Conservation (phyloP, 2,329 filamentous ascomycete genomes). For the Chaetomium olivaceum region DNA sequence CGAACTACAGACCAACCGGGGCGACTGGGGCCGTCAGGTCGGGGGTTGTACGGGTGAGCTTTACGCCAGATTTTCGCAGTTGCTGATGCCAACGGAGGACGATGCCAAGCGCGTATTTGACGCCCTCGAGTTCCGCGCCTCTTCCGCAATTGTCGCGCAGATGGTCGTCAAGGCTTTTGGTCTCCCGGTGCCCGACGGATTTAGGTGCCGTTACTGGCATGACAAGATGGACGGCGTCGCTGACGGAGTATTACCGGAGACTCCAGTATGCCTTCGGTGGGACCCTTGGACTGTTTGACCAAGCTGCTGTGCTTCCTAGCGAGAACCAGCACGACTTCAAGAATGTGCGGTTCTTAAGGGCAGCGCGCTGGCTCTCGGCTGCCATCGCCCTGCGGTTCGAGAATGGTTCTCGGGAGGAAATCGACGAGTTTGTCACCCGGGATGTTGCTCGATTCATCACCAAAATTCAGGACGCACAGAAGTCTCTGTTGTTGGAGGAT, state of each 20-base stretch:
- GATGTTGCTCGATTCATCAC: conserved; percentile 20
- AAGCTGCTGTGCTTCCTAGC: conserved; percentile 24
- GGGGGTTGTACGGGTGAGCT: conserved; percentile 21
- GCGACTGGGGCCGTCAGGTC: conserved; percentile 24
- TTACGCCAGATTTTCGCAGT: conserved; percentile 9
- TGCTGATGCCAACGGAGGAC: conserved; percentile 6
- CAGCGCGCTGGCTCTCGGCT: conserved; percentile 31
- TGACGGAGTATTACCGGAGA: conserved; percentile 21
- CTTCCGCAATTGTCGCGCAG: conserved; percentile 26
- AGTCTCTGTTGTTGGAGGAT: conserved; percentile 20
- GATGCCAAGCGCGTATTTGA: conserved; percentile 27
- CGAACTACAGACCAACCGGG: conserved; percentile 26
- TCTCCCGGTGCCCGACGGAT: conserved; percentile 21
- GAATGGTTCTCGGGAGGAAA: conserved; percentile 9
- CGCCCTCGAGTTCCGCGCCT: conserved; percentile 30
- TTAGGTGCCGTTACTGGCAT: conserved; percentile 29
- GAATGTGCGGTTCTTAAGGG: conserved; percentile 24
- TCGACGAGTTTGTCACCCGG: conserved; percentile 17
- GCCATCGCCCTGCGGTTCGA: conserved; percentile 23
- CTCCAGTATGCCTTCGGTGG: conserved; percentile 22
- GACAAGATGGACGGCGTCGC: conserved; percentile 13
- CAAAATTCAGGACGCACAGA: conserved; percentile 22
- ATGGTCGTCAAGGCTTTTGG: conserved; percentile 23
- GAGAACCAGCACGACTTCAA: conserved; percentile 30
- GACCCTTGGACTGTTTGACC: conserved; percentile 23